Evolutionary conservation across 148 eudicot species (phyloP).

Genomic region (Talinum fruticosum): DNA sequence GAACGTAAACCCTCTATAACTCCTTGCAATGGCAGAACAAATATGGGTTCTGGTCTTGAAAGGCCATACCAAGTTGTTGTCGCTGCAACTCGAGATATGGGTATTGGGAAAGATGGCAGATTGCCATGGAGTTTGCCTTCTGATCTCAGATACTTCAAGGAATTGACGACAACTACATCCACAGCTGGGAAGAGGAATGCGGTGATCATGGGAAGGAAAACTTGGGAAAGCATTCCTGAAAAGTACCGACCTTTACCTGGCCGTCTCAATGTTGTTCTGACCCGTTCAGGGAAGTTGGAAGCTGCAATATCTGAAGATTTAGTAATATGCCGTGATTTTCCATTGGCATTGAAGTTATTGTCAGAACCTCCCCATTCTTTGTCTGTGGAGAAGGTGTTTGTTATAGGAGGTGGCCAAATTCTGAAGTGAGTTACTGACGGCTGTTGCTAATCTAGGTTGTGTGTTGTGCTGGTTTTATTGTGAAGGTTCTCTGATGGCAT

Average conservation of each 20-base stretch:
- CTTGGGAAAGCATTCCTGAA: conserved; percentile 84
- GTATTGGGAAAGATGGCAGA: conserved; percentile 83
- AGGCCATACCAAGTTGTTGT: conserved; percentile 74
- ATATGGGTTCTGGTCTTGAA: neutral
- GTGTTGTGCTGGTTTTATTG: neutral
- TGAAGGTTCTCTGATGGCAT: neutral
- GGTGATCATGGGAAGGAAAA: conserved; percentile 86
- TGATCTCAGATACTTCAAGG: conserved; percentile 76
- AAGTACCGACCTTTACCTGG: conserved; percentile 72
- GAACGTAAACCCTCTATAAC: neutral
- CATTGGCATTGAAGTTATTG: conserved; percentile 56
- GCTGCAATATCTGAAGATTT: conserved; percentile 52
- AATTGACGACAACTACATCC: conserved; percentile 54
- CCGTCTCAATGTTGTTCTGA: conserved; percentile 74
- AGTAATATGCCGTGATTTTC: conserved; percentile 52
- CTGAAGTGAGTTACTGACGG: conserved; percentile 42
- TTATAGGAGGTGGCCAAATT: conserved; percentile 85
- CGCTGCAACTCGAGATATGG: conserved; percentile 83
- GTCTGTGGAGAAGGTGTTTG: conserved; percentile 69
- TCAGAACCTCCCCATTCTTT: conserved; percentile 48
- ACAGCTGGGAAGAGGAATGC: conserved; percentile 73
- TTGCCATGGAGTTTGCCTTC: conserved; percentile 86
- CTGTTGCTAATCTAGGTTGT: no score
- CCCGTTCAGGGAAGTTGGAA: conserved; percentile 56
- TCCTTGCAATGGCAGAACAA: neutral